Conservation (phyloP, 352 stramenopile genomes). For the Pythium scleroteichum region DNA sequence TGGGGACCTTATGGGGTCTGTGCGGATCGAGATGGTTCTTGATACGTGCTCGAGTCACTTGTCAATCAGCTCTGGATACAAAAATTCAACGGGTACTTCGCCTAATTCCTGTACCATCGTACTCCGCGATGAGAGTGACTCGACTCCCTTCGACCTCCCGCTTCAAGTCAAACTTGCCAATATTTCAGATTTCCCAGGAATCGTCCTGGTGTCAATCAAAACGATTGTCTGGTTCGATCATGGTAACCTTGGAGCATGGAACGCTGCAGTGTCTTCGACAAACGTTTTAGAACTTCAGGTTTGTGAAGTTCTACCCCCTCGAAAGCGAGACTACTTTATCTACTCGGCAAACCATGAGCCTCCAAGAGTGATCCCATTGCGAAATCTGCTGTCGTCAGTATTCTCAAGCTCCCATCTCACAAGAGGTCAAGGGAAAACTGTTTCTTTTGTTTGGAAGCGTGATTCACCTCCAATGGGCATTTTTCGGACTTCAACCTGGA, state of each 20-base stretch:
- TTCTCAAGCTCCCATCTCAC: conserved; percentile 7
- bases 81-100: too few species aligned
- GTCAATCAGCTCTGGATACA: too few species aligned
- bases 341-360: background rate
- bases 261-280: background rate
- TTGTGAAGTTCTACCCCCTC: conserved; percentile 15
- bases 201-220: conserved; percentile 13
- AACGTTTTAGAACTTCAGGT: conserved; percentile 16
- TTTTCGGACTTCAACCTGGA: background rate
- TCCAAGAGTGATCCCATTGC: background rate
- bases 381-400: background rate
- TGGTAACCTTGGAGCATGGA: conserved; percentile 5
- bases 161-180: conserved; percentile 23
- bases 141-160: conserved; percentile 7
- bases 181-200: background rate
- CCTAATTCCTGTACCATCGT: conserved; percentile 30
- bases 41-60: too few species aligned
- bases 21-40: too few species aligned
- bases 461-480: background rate
- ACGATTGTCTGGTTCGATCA: background rate
- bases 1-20: too few species aligned
- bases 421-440: background rate
- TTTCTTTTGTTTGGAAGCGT: conserved; percentile 16
- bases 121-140: conserved; percentile 10
- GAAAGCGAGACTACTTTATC: conserved; percentile 18